Evolutionary conservation across 179 eudicot species (phyloP).

Genomic region (Spergularia azorica): DNA sequence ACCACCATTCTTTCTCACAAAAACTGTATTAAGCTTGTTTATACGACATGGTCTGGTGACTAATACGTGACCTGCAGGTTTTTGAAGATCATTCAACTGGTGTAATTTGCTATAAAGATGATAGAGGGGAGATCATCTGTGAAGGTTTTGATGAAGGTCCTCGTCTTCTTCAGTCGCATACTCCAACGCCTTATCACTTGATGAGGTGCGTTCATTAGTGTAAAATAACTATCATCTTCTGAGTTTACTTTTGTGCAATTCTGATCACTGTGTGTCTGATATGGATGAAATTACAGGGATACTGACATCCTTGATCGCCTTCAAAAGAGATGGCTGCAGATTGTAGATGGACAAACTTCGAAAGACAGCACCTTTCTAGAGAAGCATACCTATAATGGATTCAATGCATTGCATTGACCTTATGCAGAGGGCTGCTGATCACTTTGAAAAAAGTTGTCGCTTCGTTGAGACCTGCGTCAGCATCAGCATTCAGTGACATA

Average conservation of each 20-base stretch:
- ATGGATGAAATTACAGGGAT: constrained; percentile 33
- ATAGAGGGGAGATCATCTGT: constrained; percentile 76
- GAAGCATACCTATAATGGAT: constrained; percentile 43
- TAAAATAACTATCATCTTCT: neutral
- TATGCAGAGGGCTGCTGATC: neutral
- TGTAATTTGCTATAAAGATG: constrained; percentile 73
- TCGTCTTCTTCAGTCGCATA: constrained; percentile 46
- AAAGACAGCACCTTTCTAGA: constrained; percentile 22
- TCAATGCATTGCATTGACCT: constrained; percentile 38
- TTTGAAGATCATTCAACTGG: constrained; percentile 79
- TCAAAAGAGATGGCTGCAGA: constrained; percentile 50
- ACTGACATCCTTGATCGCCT: constrained; percentile 43
- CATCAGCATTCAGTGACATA: constrained; percentile 3
- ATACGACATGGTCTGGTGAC: neutral
- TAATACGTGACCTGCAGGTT: constrained; percentile 43
- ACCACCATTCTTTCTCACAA: too few species aligned
- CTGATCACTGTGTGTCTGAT: neutral
- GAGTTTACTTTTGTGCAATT: neutral
- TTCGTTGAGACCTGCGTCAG: constrained; percentile 23
- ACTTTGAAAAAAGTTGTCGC: constrained; percentile 25
- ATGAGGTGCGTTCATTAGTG: constrained; percentile 36
- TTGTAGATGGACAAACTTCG: constrained; percentile 29
- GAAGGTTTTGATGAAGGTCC: constrained; percentile 98
- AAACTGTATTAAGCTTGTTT: neutral
- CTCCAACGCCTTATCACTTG: constrained; percentile 30